Conservation (phyloP, 163 green algal genomes). For the Trebouxiophyceae sp. region DNA sequence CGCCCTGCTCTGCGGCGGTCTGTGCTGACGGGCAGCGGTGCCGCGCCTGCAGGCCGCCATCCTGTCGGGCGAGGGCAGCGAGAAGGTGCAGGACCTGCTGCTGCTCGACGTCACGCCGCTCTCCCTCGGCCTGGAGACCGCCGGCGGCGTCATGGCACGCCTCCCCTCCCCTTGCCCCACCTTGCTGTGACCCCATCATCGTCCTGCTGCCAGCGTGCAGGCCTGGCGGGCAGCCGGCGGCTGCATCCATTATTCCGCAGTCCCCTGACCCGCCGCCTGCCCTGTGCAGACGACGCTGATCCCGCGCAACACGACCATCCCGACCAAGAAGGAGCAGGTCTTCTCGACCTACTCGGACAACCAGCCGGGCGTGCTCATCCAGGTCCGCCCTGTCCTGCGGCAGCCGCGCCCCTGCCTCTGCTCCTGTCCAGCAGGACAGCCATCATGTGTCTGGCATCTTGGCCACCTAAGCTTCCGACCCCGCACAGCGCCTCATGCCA, state of each 20-base stretch:
- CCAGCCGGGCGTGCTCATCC: constrained; percentile 88
- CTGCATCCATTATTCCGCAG: too few species aligned
- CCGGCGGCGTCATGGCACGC: constrained; percentile 83
- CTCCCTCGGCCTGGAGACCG: constrained; percentile 93
- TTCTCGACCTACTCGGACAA: constrained; percentile 98
- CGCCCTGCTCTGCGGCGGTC: too few species aligned
- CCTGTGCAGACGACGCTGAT: constrained; percentile 76
- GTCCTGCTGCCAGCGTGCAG: too few species aligned
- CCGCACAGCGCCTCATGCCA: too few species aligned
- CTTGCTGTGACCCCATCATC: too few species aligned
- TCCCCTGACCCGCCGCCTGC: not conserved
- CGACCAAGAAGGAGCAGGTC: constrained; percentile 98
- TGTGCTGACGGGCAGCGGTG: too few species aligned
- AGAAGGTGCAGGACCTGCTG: constrained; percentile 82
- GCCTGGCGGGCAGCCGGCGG: too few species aligned
- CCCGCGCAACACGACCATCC: constrained; percentile 95
- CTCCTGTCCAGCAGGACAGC: not conserved
- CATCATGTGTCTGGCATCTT: not conserved
- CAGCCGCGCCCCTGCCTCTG: not conserved
- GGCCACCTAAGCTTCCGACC: not conserved
- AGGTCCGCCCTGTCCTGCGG: constrained; percentile 29
- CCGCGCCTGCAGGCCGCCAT: constrained; percentile 87
- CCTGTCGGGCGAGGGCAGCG: constrained; percentile 50
- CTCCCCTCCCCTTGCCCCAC: not conserved
- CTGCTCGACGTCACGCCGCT: constrained; percentile 96